Conservation (phyloP, 2,329 filamentous ascomycete species). For the Cryphonectria radicalis region DNA sequence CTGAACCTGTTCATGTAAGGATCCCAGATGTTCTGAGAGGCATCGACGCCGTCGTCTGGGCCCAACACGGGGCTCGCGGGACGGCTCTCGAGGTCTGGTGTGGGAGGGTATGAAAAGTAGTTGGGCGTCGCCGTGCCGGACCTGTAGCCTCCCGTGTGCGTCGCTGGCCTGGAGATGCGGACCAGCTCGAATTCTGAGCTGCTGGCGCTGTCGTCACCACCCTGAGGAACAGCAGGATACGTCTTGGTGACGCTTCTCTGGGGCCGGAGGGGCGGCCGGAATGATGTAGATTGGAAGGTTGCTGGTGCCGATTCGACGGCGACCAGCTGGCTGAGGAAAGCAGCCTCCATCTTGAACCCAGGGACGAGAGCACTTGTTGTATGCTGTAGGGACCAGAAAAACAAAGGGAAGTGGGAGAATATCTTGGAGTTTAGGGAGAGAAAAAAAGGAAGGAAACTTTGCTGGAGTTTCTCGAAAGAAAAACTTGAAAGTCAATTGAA, state of each 20-base stretch:
- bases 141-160: background rate
- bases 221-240: constrained; percentile 44
- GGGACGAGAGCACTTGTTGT: too few species aligned
- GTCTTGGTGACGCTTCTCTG: constrained; percentile 46
- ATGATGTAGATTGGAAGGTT: constrained; percentile 32
- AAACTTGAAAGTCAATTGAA: background rate
- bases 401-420: too few species aligned
- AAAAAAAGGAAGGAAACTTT: background rate
- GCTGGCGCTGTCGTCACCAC: constrained; percentile 29
- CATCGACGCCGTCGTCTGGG: constrained; percentile 45
- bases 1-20: constrained; percentile 73
- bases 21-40: constrained; percentile 61
- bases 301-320: constrained; percentile 37
- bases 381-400: background rate
- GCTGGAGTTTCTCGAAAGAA: background rate
- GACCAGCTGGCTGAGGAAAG: constrained; percentile 40
- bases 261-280: constrained; percentile 35
- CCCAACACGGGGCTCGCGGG: constrained; percentile 48
- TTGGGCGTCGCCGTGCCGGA: constrained; percentile 9
- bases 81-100: constrained; percentile 55
- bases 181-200: constrained; percentile 37
- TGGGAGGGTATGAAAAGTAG: constrained; percentile 6
- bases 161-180: constrained; percentile 29
- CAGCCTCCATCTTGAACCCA: constrained; percentile 39
- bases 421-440: too few species aligned